Percentiles rank a stretch among this genome's conserved stretches.
These are phyloP conservation scores for Lactarius quietus DNA, from an alignment of 768 basidiomycete genomes.

Conservation along the genomic window DNA sequence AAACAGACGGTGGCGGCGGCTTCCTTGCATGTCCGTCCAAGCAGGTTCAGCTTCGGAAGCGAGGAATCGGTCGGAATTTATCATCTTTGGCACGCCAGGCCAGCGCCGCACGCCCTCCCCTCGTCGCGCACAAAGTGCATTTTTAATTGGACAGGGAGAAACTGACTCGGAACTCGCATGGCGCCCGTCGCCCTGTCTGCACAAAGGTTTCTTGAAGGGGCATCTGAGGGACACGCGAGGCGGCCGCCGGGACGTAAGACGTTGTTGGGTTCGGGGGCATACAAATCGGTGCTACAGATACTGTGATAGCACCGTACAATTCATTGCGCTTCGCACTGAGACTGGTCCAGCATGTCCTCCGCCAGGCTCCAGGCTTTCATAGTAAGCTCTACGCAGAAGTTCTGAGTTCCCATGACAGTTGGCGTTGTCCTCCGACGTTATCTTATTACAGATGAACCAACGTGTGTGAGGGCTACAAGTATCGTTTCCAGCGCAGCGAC, in stretches of 20 bases:
- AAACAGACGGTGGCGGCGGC: too few relatives aligned
- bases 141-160: too few relatives aligned
- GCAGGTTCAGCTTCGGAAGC: too few relatives aligned
- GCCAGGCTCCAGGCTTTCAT: neutral
- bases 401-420: slow-evolving; percentile 5
- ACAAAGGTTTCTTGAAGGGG: too few relatives aligned
- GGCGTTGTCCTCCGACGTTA: neutral
- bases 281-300: neutral
- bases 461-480: neutral
- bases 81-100: too few relatives aligned
- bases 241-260: neutral
- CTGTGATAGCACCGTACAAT: too few relatives aligned
- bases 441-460: neutral
- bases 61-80: too few relatives aligned
- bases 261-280: neutral
- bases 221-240: neutral
- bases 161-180: too few relatives aligned
- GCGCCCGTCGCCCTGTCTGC: too few relatives aligned
- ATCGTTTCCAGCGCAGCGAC: neutral
- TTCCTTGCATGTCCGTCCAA: too few relatives aligned
- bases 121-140: too few relatives aligned
- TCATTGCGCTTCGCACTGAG: neutral
- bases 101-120: too few relatives aligned
- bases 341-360: neutral
- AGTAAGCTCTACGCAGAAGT: neutral